Conservation (phyloP, 306 rosid genomes). For the Cucurbita argyrosperma region DNA sequence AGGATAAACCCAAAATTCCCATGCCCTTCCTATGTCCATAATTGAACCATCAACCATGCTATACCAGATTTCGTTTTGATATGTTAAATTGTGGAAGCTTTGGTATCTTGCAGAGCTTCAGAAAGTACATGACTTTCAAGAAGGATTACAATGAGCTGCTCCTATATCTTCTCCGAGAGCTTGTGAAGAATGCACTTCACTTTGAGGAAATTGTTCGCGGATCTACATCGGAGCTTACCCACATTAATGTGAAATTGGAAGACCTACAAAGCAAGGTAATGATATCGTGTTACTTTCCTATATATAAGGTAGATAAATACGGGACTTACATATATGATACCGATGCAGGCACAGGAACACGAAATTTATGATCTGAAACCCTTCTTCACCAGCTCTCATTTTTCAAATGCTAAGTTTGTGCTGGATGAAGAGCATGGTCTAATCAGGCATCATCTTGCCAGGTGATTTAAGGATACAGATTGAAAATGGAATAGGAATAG, state of each 20-base stretch:
- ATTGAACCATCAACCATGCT: not conserved
- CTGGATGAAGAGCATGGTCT: slow-evolving; percentile 53
- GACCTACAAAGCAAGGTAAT: slow-evolving; percentile 61
- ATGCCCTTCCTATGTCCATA: not conserved
- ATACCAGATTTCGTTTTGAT: not conserved
- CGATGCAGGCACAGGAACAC: slow-evolving; percentile 78
- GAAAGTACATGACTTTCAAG: slow-evolving; percentile 84
- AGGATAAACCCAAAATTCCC: not conserved
- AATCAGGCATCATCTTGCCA: slow-evolving; percentile 45
- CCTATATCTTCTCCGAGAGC: slow-evolving; percentile 59
- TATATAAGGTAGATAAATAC: not conserved
- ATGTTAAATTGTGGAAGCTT: not conserved
- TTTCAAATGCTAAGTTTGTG: slow-evolving; percentile 46
- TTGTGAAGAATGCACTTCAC: slow-evolving; percentile 68
- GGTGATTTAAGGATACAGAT: not conserved
- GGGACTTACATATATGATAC: slow-evolving; percentile 4
- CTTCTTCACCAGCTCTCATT: slow-evolving; percentile 60
- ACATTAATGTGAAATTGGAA: slow-evolving; percentile 57
- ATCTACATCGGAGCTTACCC: slow-evolving; percentile 40
- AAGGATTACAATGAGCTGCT: slow-evolving; percentile 74
- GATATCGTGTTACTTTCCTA: not conserved
- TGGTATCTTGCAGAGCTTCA: slow-evolving; percentile 53
- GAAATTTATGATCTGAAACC: slow-evolving; percentile 74
- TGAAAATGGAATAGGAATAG: not conserved
- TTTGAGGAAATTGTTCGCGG: slow-evolving; percentile 70